phyloP scores from a whole-genome alignment of 805 yeast genomes.

The Metschnikowia reukaufii region DNA sequence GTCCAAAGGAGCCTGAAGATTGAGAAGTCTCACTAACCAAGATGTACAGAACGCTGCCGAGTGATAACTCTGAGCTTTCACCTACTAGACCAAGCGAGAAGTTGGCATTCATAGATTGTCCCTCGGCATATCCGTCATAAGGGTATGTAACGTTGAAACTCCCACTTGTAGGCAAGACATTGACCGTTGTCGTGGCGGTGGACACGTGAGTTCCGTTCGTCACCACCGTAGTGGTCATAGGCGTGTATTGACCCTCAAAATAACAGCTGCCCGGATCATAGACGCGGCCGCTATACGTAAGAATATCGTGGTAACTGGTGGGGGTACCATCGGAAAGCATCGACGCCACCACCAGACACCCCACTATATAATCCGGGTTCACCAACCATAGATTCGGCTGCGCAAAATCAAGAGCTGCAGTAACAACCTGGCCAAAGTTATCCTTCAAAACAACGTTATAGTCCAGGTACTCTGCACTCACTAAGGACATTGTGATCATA shows the following conservation, averaged over 20 bases:
- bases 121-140: constrained; percentile 27
- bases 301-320: constrained; percentile 10
- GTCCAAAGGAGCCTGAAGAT: constrained; percentile 36
- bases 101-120: constrained; percentile 27
- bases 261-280: constrained; percentile 32
- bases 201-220: constrained; percentile 4
- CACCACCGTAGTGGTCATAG: constrained; percentile 13
- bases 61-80: constrained; percentile 11
- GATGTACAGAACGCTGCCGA: constrained; percentile 30
- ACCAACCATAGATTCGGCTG: constrained; percentile 43
- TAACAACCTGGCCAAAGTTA: constrained; percentile 16
- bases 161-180: constrained; percentile 19
- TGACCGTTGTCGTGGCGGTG: constrained; percentile 12
- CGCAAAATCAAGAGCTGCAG: constrained; percentile 31
- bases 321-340: no score
- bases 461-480: constrained; percentile 18
- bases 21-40: constrained; percentile 25
- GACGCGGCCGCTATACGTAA: constrained; percentile 22
- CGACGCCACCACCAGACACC: constrained; percentile 24
- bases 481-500: constrained; percentile 14
- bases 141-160: constrained; percentile 29
- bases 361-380: constrained; percentile 25
- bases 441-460: constrained; percentile 20
- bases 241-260: constrained; percentile 26
- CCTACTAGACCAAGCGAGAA: constrained; percentile 19